Percentiles rank a stretch among this genome's conserved stretches.
Conservation (phyloP, 208 protist genomes). For the Trypanosoma lewisi region DNA sequence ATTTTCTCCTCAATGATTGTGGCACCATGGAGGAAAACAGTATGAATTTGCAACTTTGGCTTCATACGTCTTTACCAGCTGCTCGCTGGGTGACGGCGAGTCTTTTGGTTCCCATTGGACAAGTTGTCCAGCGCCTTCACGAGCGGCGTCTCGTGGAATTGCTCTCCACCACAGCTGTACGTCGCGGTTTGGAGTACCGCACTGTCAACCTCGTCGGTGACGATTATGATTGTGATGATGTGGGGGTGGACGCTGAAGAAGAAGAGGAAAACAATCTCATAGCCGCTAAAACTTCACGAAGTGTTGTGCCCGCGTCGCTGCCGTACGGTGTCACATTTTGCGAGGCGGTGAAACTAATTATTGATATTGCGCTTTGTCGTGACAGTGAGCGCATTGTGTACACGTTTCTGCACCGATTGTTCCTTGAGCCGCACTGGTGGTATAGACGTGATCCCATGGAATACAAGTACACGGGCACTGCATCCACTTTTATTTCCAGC, state of each 20-base stretch:
- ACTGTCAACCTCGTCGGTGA: background rate
- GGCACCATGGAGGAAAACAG: background rate
- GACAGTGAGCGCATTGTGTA: conserved; percentile 72
- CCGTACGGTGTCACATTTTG: conserved; percentile 19
- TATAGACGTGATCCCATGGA: conserved; percentile 27
- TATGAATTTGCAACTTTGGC: conserved; percentile 35
- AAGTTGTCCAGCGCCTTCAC: conserved; percentile 68
- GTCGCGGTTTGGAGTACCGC: background rate
- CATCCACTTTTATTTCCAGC: conserved; percentile 39
- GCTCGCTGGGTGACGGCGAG: conserved; percentile 78
- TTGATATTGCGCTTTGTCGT: conserved; percentile 77
- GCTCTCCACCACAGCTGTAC: background rate
- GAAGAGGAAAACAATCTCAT: no score
- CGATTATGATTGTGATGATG: background rate
- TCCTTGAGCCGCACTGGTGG: conserved; percentile 73
- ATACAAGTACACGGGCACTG: conserved; percentile 36
- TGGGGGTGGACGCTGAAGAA: background rate
- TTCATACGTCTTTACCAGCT: conserved; percentile 66
- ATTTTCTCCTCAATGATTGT: conserved; percentile 16
- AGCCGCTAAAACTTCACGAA: no score
- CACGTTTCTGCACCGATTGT: conserved; percentile 62
- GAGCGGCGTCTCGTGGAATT: conserved; percentile 49
- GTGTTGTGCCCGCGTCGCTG: background rate
- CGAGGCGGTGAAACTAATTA: conserved; percentile 53
- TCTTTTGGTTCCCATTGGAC: conserved; percentile 65